phyloP scores from a whole-genome alignment of 352 stramenopile genomes.

The Phytophthora kernoviae region DNA sequence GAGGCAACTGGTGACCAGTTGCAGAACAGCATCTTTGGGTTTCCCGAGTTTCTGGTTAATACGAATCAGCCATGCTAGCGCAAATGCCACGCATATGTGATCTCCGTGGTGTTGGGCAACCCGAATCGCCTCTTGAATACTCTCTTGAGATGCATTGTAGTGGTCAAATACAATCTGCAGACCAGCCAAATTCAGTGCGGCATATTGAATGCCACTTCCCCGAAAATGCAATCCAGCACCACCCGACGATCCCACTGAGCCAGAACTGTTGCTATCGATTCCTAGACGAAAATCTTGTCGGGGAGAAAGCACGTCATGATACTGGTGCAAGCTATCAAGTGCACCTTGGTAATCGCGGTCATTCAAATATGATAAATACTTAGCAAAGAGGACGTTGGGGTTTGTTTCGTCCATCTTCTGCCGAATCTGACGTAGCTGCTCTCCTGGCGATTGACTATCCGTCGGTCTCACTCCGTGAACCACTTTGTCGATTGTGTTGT shows the following conservation, averaged over 20 bases:
- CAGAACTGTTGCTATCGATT: conserved; percentile 22
- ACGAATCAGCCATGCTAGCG: conserved; percentile 87
- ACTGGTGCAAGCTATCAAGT: conserved; percentile 91
- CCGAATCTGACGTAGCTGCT: conserved; percentile 26
- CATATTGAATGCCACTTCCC: conserved; percentile 88
- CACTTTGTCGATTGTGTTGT: neutral
- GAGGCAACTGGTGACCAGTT: conserved; percentile 56
- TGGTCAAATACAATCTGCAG: conserved; percentile 90
- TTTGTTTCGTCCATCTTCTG: conserved; percentile 36
- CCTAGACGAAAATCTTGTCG: conserved; percentile 19
- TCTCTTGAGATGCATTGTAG: conserved; percentile 73
- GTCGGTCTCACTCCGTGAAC: neutral
- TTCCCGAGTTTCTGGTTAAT: conserved; percentile 69
- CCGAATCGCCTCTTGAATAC: conserved; percentile 92
- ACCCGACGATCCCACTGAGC: conserved; percentile 2
- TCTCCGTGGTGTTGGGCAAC: conserved; percentile 93
- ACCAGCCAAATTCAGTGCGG: conserved; percentile 87
- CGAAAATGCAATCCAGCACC: conserved; percentile 46
- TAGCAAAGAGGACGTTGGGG: conserved; percentile 78
- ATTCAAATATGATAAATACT: conserved; percentile 86
- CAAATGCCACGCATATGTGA: conserved; percentile 92
- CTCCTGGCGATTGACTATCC: conserved; percentile 12
- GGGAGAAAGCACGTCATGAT: conserved; percentile 92
- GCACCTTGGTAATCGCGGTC: conserved; percentile 85
- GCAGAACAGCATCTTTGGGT: conserved; percentile 51